Percentiles rank a stretch among this genome's conserved stretches.
These are phyloP conservation scores for Stagonosporopsis chrysanthemi DNA, from an alignment of 2,329 filamentous ascomycete species.

Conservation along the genomic window DNA sequence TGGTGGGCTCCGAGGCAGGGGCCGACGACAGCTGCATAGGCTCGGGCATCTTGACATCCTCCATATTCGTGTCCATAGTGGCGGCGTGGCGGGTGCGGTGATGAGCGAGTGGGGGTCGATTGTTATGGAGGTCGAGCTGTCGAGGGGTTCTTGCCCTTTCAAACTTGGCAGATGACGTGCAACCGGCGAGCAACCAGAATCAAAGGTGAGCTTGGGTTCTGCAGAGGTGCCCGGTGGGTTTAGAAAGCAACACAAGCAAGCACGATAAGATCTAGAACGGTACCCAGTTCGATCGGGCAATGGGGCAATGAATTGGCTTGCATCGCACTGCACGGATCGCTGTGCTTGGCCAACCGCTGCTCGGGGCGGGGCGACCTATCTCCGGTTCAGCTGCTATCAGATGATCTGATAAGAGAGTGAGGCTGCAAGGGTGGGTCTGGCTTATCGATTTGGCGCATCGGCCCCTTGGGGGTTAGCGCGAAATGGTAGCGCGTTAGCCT, in stretches of 20 bases:
- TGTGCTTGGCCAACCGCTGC: conserved; percentile 18
- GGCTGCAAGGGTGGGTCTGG: neutral
- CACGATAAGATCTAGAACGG: conserved; percentile 24
- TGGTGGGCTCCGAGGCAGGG: conserved; percentile 80
- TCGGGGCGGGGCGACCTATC: conserved; percentile 1
- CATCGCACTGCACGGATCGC: conserved; percentile 25
- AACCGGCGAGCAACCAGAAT: conserved; percentile 22
- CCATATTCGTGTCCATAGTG: conserved; percentile 97
- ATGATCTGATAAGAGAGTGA: neutral
- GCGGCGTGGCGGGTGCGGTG: conserved; percentile 39
- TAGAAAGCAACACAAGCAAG: conserved; percentile 21
- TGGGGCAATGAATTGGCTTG: conserved; percentile 28
- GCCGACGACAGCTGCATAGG: conserved; percentile 73
- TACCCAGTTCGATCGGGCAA: conserved; percentile 30
- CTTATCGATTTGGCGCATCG: neutral
- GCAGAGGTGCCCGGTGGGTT: conserved; percentile 2
- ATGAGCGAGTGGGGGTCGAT: conserved; percentile 31
- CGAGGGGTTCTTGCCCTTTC: conserved; percentile 48
- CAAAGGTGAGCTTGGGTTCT: conserved; percentile 3
- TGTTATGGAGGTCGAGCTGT: conserved; percentile 41
- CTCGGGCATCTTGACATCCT: conserved; percentile 89
- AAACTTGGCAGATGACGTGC: conserved; percentile 51
- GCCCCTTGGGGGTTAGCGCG: neutral
- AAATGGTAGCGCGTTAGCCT: too few species aligned
- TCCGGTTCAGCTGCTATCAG: neutral